Base-by-base conservation (phyloP, 495 filamentous ascomycete genomes). In the Neurospora hispaniola region DNA sequence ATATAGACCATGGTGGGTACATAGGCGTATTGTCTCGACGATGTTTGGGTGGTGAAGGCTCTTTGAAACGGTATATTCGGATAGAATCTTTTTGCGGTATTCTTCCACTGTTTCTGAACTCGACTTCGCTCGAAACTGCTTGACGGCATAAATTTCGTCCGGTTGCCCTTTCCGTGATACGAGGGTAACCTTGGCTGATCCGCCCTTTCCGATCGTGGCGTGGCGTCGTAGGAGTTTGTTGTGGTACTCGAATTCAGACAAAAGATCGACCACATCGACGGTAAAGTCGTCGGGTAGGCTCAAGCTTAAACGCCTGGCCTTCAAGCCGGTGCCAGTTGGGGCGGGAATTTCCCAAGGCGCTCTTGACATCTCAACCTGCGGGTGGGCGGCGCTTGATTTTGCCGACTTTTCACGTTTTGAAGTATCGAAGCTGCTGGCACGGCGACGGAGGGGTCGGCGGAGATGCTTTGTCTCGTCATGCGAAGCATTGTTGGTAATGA, bases 11-110 rank as follows among this genome's bases (percentile, higher is more conserved):
- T 91, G 84, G 77, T 89, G 81, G 40, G 84, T 88, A 80, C 92
- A 93, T 18, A 95, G 81, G 10, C 89, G 87, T 31, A 91, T 82
- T 0, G 91, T 93, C 76, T 89, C 87, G 75, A 94, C 89, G 73
- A 94, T 91, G 78, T 94, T 94, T 20, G 92, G 92, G 78, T 95
- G 92, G 76, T 90, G 85, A 72, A 93, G 79, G 74, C 89, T 91
- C 81, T 91, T 92, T 62, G 90, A 90, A 70, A 94, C 90, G 78
- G 88, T 90, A 82, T 87, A 95, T 78, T 95, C 92, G 23, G 89
- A 90, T 75, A 92, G 93, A 82, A 94, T 89, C 84, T 93, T 93
- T 82, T 90, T 89, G 71, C 88, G 85, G 80, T 94, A 94, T 38
- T 93, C 90, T 27, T 87, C 84, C 48, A 84, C 78, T 6, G 84